Evolutionary conservation across 306 rosid species (phyloP), one percentile per base, ranked within the genome.

Genomic region (Acacia acuminata): DNA sequence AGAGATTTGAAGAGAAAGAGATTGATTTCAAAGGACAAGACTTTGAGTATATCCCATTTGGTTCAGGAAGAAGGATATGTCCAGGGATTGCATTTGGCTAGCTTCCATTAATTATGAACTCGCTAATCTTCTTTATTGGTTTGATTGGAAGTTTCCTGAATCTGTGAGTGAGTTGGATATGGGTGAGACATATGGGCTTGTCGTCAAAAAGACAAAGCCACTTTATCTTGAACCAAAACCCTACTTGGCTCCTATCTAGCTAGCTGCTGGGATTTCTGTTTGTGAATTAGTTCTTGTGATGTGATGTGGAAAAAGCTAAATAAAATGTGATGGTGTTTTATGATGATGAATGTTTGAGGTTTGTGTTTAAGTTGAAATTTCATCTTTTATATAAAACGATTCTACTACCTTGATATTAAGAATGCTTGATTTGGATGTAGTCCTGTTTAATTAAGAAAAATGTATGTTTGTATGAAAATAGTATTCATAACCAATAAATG

Each of bases 121-220:
- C 1, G 88, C 88, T 14, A 82, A 61, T 38, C 77, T 87, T 27
- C 72, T 89, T 10, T 74, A 85, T 47, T 85, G 82, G 87, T 89
- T 90, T 63, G 87, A 82, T n/a, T 90, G 88, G 91, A 67, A 73
- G 75, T 50, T 81, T n/a, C 74, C 81, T 12, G 68, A 2, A 10
- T 16, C 11, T 15, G 27, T 3, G 30, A 15, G 47, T 24, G 66
- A 78, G 34, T 24, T 87, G 48, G 86, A 84, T 38, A 84, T 82
- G 79, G 71, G 32, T 3, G 88, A 88, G 40, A 27, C 24, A 11
- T 61, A 6, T n/a, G 82, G 86, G 20, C 17, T 83, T 9, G 77
- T 53, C 0, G 66, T 85, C 10, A 30, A 11, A 3, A 88, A 10
- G 81, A 88, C 76, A 55, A 8, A 17, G 10, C 89, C 86, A 43